Conservation (phyloP, 1,284 basidiomycete genomes). For the Vanrija sp. region DNA sequence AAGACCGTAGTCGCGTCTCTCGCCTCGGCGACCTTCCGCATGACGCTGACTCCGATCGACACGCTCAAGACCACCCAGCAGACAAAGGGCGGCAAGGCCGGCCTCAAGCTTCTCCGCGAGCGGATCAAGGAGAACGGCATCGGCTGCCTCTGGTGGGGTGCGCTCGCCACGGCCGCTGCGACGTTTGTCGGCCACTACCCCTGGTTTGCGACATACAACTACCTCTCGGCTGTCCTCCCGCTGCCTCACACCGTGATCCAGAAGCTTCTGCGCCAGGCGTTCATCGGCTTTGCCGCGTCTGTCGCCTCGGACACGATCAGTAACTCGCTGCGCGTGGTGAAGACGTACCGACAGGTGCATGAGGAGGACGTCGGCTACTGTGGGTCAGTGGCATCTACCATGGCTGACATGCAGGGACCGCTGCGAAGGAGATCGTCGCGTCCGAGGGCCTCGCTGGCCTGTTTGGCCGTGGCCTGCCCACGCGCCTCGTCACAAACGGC, state of each 20-base stretch:
- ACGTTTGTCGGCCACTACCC: slow-evolving; percentile 87
- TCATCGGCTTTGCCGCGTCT: slow-evolving; percentile 81
- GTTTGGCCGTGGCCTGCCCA: slow-evolving; percentile 79
- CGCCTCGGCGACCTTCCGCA: slow-evolving; percentile 66
- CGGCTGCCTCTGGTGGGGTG: slow-evolving; percentile 77
- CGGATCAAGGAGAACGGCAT: slow-evolving; percentile 72
- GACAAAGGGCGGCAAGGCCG: slow-evolving; percentile 67
- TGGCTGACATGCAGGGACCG: slow-evolving; percentile 7
- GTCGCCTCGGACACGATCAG: slow-evolving; percentile 74
- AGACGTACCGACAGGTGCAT: slow-evolving; percentile 86
- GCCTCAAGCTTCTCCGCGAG: slow-evolving; percentile 60
- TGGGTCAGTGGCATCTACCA: too few species aligned
- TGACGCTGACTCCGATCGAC: slow-evolving; percentile 81
- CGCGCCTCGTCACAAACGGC: slow-evolving; percentile 76
- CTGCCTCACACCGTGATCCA: slow-evolving; percentile 55
- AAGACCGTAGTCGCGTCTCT: slow-evolving; percentile 44
- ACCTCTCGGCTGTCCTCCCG: slow-evolving; percentile 63
- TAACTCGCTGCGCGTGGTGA: slow-evolving; percentile 83
- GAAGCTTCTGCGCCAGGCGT: slow-evolving; percentile 68
- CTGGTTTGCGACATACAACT: slow-evolving; percentile 63
- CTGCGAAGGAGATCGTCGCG: slow-evolving; percentile 59
- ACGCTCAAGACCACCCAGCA: slow-evolving; percentile 89
- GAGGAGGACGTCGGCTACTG: slow-evolving; percentile 69
- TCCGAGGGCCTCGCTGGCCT: slow-evolving; percentile 64
- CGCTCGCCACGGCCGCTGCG: slow-evolving; percentile 78